phyloP scores from a whole-genome alignment of 345 rosid genomes.

The Hibiscus trionum region DNA sequence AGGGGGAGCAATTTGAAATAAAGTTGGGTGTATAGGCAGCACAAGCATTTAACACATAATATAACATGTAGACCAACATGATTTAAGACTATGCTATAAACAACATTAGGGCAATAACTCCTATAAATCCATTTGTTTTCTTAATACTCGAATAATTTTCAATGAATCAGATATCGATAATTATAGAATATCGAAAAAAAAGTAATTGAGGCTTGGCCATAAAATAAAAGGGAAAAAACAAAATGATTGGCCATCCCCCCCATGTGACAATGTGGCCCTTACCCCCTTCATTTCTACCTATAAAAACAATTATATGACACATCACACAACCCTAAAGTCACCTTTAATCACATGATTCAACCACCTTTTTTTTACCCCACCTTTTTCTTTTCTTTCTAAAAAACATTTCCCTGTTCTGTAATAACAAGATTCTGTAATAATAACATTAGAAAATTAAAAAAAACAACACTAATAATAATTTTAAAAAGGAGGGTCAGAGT shows the following conservation, averaged over 20 bases:
- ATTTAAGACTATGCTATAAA: not conserved
- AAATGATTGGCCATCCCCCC: slow-evolving; percentile 14
- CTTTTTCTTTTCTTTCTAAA: not conserved
- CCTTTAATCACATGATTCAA: slow-evolving; percentile 46
- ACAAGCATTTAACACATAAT: not conserved
- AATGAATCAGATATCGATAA: too few relatives aligned
- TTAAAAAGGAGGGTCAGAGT: not conserved
- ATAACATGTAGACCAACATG: slow-evolving; percentile 18
- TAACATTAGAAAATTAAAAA: not conserved
- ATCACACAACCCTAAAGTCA: slow-evolving; percentile 20
- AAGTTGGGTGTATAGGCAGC: not conserved
- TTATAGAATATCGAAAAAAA: too few relatives aligned
- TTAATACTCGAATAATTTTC: too few relatives aligned
- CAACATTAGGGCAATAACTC: not conserved
- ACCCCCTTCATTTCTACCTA: too few relatives aligned
- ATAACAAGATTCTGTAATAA: not conserved
- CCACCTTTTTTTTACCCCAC: slow-evolving; percentile 11
- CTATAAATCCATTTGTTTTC: too few relatives aligned
- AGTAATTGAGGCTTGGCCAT: too few relatives aligned
- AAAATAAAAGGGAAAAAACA: too few relatives aligned
- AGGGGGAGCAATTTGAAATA: not conserved
- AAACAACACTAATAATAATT: not conserved
- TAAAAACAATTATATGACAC: not conserved
- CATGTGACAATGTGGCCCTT: slow-evolving; percentile 38
- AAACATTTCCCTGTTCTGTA: not conserved